Conservation (phyloP, 345 rosid species). For the Syzygium oleosum region DNA sequence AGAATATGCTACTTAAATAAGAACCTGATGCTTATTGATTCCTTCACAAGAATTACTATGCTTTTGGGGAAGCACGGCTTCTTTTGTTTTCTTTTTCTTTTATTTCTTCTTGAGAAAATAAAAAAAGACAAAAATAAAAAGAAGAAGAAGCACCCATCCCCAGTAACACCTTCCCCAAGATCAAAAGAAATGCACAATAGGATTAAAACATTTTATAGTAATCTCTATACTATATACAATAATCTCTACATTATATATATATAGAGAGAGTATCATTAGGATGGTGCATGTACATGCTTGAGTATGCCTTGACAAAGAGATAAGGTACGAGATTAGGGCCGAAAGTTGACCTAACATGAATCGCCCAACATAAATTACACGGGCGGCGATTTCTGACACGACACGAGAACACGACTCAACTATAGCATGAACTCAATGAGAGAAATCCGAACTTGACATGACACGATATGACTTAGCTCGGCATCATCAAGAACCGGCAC, state of each 20-base stretch:
- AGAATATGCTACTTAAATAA: neutral
- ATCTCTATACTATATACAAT: neutral
- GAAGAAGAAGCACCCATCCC: neutral
- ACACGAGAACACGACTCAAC: neutral
- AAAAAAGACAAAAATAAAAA: too few relatives aligned
- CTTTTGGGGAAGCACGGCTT: neutral
- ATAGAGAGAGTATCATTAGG: neutral
- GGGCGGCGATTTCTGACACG: neutral
- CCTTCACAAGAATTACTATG: neutral
- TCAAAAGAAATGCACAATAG: neutral
- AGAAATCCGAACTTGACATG: neutral
- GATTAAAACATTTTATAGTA: neutral
- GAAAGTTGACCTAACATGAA: too few relatives aligned
- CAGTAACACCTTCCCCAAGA: neutral
- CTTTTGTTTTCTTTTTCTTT: neutral
- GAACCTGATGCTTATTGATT: neutral
- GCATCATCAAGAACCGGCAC: rapidly evolving
- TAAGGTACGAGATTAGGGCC: neutral
- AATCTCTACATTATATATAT: neutral
- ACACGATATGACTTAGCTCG: neutral
- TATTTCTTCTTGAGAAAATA: neutral
- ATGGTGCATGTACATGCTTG: neutral
- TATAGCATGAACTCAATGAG: neutral
- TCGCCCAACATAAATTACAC: neutral
- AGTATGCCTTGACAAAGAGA: neutral